Evolutionary conservation across 352 stramenopile species (phyloP).

Genomic region (Globisporangium nunn): DNA sequence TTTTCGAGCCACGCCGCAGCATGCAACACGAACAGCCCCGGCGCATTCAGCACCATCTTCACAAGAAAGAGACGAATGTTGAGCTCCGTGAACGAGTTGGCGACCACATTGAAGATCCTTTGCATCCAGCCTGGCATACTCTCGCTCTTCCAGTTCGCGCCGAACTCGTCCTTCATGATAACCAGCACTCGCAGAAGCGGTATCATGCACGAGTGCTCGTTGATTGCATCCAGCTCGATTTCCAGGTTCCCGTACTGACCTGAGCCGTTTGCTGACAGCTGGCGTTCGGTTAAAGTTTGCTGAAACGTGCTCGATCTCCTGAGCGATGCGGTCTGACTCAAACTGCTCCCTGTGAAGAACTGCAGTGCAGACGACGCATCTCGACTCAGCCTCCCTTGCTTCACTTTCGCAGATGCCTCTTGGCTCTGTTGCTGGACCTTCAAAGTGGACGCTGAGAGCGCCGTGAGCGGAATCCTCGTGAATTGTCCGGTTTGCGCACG

Average conservation of each 20-base stretch:
- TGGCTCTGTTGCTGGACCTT: constrained; percentile 24
- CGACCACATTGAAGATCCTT: constrained; percentile 50
- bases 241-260: constrained; percentile 25
- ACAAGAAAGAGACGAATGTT: constrained; percentile 65
- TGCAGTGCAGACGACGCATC: constrained; percentile 29
- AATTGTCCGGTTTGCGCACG: constrained; percentile 43
- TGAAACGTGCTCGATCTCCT: not conserved
- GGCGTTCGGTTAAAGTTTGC: constrained; percentile 15
- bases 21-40: constrained; percentile 48
- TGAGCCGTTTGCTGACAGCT: constrained; percentile 15
- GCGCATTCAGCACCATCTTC: constrained; percentile 65
- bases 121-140: constrained; percentile 80
- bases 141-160: constrained; percentile 31
- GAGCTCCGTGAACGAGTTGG: constrained; percentile 28
- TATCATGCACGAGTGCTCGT: constrained; percentile 73
- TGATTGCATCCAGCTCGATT: constrained; percentile 73
- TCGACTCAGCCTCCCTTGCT: constrained; percentile 10
- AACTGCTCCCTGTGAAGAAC: constrained; percentile 72
- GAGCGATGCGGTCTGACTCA: constrained; percentile 39
- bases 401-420: constrained; percentile 5
- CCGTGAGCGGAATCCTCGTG: constrained; percentile 46
- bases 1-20: constrained; percentile 37
- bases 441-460: constrained; percentile 30
- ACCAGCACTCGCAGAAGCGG: constrained; percentile 60
- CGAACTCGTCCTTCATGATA: constrained; percentile 73